Conservation (phyloP, 2,329 filamentous ascomycete species). For the Ophidiomyces ophidiicola region DNA sequence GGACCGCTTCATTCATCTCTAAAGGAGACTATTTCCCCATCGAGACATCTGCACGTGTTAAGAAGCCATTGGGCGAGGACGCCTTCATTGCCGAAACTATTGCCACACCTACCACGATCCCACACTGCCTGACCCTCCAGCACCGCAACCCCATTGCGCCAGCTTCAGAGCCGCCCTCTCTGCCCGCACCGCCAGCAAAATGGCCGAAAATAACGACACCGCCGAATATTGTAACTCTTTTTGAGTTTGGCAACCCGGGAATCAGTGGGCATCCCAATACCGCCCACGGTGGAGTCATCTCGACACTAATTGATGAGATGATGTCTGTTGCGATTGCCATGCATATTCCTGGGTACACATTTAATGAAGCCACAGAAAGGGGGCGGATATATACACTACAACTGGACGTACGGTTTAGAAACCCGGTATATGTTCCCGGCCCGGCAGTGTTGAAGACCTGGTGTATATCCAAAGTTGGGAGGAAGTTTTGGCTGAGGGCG, state of each 20-base stretch:
- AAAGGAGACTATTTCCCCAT: conserved; percentile 29
- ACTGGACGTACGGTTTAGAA: conserved; percentile 32
- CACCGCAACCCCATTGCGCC: conserved; percentile 14
- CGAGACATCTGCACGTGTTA: conserved; percentile 31
- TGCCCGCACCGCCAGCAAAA: conserved; percentile 18
- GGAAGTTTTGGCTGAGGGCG: conserved; percentile 33
- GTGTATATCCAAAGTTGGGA: conserved; percentile 27
- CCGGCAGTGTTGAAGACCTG: conserved; percentile 27
- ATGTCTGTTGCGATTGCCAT: conserved; percentile 32
- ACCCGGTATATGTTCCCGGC: conserved; percentile 27
- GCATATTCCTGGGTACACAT: conserved; percentile 18
- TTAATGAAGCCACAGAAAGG: conserved; percentile 19
- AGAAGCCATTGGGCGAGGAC: conserved; percentile 33
- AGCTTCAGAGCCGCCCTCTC: conserved; percentile 16
- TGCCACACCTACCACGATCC: conserved; percentile 30
- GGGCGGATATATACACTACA: conserved; percentile 30
- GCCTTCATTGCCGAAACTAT: conserved; percentile 32
- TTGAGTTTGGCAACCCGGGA: conserved; percentile 26
- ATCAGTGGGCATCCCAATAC: conserved; percentile 30
- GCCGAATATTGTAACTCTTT: conserved; percentile 29
- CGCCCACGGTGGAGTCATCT: conserved; percentile 32
- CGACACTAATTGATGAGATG: conserved; percentile 34
- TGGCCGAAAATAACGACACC: conserved; percentile 11
- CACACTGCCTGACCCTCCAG: conserved; percentile 31
- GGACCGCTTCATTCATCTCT: conserved; percentile 24